Evolutionary conservation across 164 flowering plant genomes (phyloP).

Genomic region (Vitis labrusca): DNA sequence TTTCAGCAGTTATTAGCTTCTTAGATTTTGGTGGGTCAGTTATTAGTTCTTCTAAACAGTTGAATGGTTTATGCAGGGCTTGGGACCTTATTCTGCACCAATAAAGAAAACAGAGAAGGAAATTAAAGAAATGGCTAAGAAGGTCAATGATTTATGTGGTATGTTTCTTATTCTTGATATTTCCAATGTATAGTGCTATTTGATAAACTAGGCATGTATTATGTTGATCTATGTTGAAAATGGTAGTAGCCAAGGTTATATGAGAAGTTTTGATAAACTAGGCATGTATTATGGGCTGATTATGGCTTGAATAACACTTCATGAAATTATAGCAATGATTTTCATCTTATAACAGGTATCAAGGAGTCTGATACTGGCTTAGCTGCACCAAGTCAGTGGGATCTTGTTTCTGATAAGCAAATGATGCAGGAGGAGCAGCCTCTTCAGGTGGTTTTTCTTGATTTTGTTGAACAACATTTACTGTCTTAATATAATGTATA

Average conservation of each 20-base stretch:
- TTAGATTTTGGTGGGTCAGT: background rate
- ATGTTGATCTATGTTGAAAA: too few relatives aligned
- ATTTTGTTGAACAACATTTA: background rate
- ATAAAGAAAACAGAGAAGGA: slow-evolving; percentile 93
- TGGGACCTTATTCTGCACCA: slow-evolving; percentile 81
- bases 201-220: too few relatives aligned
- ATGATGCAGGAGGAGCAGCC: slow-evolving; percentile 99
- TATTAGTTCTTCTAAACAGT: background rate
- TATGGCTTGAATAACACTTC: background rate
- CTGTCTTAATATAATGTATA: background rate
- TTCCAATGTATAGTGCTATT: background rate
- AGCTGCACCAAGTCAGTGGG: slow-evolving; percentile 99
- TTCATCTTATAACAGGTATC: slow-evolving; percentile 48
- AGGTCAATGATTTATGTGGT: slow-evolving; percentile 94
- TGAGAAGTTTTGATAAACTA: too few relatives aligned
- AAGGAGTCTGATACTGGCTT: slow-evolving; percentile 99
- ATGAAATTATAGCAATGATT: background rate
- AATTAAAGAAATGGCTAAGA: slow-evolving; percentile 90
- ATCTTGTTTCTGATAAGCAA: slow-evolving; percentile 97
- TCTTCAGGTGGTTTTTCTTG: slow-evolving; percentile 60
- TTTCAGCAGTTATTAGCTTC: too few relatives aligned
- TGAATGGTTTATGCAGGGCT: slow-evolving; percentile 52
- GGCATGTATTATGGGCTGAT: background rate
- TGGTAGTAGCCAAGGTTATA: too few relatives aligned
- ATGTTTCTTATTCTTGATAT: slow-evolving; percentile 18